Evolutionary conservation across 345 rosid species (phyloP).

Genomic region (Mallotus nudiflorus): DNA sequence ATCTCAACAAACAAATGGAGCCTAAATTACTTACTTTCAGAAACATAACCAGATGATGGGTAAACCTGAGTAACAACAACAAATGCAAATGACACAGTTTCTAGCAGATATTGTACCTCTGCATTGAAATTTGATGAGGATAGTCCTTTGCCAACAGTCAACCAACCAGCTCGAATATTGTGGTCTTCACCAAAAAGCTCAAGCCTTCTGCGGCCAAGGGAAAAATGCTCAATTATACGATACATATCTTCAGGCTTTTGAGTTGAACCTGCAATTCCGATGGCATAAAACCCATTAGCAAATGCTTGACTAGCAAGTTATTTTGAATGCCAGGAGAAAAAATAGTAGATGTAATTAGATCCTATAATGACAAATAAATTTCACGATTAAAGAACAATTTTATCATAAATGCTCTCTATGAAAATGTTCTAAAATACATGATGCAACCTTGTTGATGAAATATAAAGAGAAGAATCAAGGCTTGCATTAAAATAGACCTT

Average conservation of each 20-base stretch:
- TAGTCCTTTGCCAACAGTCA: slow-evolving; percentile 86
- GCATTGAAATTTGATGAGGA: slow-evolving; percentile 83
- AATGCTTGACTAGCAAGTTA: not conserved
- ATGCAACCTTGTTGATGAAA: not conserved
- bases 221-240: slow-evolving; percentile 92
- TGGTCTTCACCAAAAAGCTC: slow-evolving; percentile 99
- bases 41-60: not conserved
- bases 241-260: slow-evolving; percentile 99
- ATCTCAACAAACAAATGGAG: not conserved
- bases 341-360: not conserved
- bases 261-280: slow-evolving; percentile 70
- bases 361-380: not conserved
- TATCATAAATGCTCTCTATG: not conserved
- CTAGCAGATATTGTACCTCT: slow-evolving; percentile 50
- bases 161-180: slow-evolving; percentile 94
- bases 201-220: slow-evolving; percentile 94
- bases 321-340: not conserved
- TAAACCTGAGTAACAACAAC: not conserved
- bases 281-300: slow-evolving; percentile 7
- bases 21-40: not conserved
- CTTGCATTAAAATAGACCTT: not conserved
- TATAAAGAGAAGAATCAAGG: not conserved
- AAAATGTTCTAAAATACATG: not conserved
- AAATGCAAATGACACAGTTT: not conserved
- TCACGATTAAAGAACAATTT: not conserved